Base-by-base conservation (phyloP, 352 stramenopile genomes). In the Phytopythium kandeliae region DNA sequence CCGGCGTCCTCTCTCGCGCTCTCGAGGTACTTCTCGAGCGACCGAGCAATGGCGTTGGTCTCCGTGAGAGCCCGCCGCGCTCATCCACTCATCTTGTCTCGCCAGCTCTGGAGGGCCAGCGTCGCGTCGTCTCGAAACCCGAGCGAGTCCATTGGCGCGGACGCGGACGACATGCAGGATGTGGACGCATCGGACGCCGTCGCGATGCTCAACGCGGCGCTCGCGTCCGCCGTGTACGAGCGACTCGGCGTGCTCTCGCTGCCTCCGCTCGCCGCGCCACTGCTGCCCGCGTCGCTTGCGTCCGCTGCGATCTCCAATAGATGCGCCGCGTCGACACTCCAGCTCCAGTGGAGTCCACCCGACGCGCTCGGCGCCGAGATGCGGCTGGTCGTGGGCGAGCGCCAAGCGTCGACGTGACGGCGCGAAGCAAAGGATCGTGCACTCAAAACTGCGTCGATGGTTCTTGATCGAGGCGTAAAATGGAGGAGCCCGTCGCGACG, bases 161-260 rank as follows among this genome's bases (percentile, higher is more conserved):
- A 31, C 28, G 4, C 28, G 28, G 9, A 9, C 25, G 22, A 12
- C 1, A 17, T 22, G 9, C 12, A 52, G 16, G 21, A 25, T 15
- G 31, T 38, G 7, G 47, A 56, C 21, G 31, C 9, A 17, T 30
- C 40, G 12, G 59, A 72, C 8, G 37, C 44, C 1, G 24, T 59
- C 13, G 57, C 28, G 4, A 58, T 57, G 26, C 51, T 84, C 13
- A 66, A 62, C 31, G 60, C 67, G 34, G 62, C 69, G 3, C 60
- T 78, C 8, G 58, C 68, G 13, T 51, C 67, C 12, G 69, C 69
- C 1, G 59, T 82, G 21, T 86, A 82, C 44, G 71, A 84, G 44
- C 56, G 54, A 6, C 25, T 77, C 17, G 43, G 41, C 4, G 21
- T 85, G 16, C 11, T 83, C 22, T 45, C 37, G 6, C 55, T 56